Evolutionary conservation across 2,329 filamentous ascomycete genomes (phyloP), one percentile per base, ranked within the genome.

Genomic region (Colletotrichum ledebouriae): DNA sequence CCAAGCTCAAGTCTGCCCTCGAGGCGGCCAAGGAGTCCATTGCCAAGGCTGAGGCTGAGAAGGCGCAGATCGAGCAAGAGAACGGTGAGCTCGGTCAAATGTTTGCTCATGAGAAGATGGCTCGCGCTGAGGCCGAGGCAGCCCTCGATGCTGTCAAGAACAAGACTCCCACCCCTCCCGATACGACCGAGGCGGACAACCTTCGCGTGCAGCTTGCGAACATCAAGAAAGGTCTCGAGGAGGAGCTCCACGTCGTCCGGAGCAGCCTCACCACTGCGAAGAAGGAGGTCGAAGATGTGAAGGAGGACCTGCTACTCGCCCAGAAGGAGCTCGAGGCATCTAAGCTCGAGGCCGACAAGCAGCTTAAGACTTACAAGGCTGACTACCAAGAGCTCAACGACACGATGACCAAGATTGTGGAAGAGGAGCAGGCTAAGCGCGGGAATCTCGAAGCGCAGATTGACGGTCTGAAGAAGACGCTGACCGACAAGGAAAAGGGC

Each of bases 371-470:
- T n/a, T 81, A 85, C 53, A 81, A 83, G 75, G 81, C 84, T n/a
- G 87, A 89, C 75, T 89, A 88, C 77, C 84, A 86, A 74, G 87
- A 89, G 71, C 85, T 90, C 80, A 86, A 88, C 74, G 87, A 90
- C 59, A 88, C 85, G 69, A 83, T 90, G 81, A 89, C 85, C 4
- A 78, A 85, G 72, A 79, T 90, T 60, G 82, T 89, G 2, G 87
- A 90, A 75, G 87, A 90, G 73, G 85, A 86, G 59, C 82, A 85
- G 72, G 82, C 76, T 73, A 87, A 84, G 78, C 81, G 83, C 58
- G 86, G 84, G 82, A 81, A 81, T 17, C 79, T 83, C 52, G 83
- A 87, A 75, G 79, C 82, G 63, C 81, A 84, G 78, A 78, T 86
- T 52, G 80, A 84, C 13, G 82, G 82, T 41, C 76, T 85, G 62